These are phyloP conservation scores for Crucibulum cyathiforme DNA, from an alignment of 1,284 basidiomycete species.

Conservation along the genomic window DNA sequence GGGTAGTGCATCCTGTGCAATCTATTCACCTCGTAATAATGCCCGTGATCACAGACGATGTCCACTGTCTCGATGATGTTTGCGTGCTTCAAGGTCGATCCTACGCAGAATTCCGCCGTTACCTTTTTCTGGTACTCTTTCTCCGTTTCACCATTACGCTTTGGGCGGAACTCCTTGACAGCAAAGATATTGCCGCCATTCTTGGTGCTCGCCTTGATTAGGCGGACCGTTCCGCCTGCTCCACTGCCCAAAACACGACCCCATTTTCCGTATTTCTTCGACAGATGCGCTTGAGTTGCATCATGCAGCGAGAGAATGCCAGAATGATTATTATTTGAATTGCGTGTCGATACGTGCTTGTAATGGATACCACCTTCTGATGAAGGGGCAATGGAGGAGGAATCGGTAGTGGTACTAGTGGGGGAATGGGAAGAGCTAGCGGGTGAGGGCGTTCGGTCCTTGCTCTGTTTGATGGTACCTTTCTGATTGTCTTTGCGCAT, in stretches of 20 bases:
- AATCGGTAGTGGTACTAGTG: slow-evolving; percentile 18
- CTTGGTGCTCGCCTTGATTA: slow-evolving; percentile 89
- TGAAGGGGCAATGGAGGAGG: background rate
- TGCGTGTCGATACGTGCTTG: slow-evolving; percentile 8
- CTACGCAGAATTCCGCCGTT: slow-evolving; percentile 98
- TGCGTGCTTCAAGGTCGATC: slow-evolving; percentile 91
- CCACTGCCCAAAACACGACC: slow-evolving; percentile 94
- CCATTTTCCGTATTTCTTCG: slow-evolving; percentile 99
- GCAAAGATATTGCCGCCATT: slow-evolving; percentile 87
- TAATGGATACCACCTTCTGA: slow-evolving; percentile 6
- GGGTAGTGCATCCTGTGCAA: background rate
- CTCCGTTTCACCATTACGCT: slow-evolving; percentile 86
- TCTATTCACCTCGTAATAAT: slow-evolving; percentile 90
- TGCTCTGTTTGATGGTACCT: slow-evolving; percentile 44
- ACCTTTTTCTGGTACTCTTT: slow-evolving; percentile 99
- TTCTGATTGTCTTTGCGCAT: slow-evolving; percentile 41
- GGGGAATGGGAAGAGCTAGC: slow-evolving; percentile 28
- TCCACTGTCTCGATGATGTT: slow-evolving; percentile 99
- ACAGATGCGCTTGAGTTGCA: slow-evolving; percentile 89
- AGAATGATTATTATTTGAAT: slow-evolving; percentile 31
- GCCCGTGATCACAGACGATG: slow-evolving; percentile 97
- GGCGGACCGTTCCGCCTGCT: slow-evolving; percentile 95
- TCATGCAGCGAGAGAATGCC: slow-evolving; percentile 69
- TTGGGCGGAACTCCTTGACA: slow-evolving; percentile 96
- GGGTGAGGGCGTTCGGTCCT: slow-evolving; percentile 47